Evolutionary conservation across 2,329 filamentous ascomycete species (phyloP).

Genomic region (Colletotrichum melonis): DNA sequence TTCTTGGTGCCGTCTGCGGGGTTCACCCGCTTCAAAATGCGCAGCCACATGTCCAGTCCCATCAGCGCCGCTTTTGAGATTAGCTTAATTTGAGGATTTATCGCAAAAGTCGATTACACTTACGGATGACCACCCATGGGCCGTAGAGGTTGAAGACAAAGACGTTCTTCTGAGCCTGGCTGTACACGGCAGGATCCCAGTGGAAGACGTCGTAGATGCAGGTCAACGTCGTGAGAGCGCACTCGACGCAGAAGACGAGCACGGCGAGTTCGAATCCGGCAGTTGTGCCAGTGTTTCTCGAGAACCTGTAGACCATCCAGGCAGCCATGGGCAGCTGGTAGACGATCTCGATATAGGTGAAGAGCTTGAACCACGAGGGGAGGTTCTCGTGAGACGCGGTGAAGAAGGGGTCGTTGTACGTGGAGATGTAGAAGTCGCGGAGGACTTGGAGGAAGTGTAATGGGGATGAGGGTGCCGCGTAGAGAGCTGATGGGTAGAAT

Average conservation of each 20-base stretch:
- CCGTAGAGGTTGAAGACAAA: conserved; percentile 62
- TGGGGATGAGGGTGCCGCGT: conserved; percentile 52
- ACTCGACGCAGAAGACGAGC: conserved; percentile 63
- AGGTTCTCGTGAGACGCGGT: conserved; percentile 46
- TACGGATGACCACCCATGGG: conserved; percentile 64
- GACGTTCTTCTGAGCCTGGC: conserved; percentile 54
- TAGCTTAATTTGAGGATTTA: neutral
- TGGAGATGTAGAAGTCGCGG: conserved; percentile 58
- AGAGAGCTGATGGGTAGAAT: conserved; percentile 62
- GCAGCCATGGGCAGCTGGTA: conserved; percentile 62
- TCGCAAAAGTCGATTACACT: conserved; percentile 42
- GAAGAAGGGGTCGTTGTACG: conserved; percentile 66
- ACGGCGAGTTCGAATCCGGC: conserved; percentile 59
- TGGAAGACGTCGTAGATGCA: conserved; percentile 62
- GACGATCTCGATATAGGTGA: conserved; percentile 61
- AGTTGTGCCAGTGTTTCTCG: conserved; percentile 44
- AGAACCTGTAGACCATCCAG: conserved; percentile 58
- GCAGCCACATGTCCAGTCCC: conserved; percentile 64
- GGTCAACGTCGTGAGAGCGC: conserved; percentile 61
- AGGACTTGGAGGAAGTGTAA: conserved; percentile 60
- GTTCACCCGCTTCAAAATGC: conserved; percentile 59
- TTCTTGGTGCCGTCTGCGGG: conserved; percentile 51
- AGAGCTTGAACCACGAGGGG: conserved; percentile 62
- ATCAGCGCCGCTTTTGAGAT: conserved; percentile 58
- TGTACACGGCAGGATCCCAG: conserved; percentile 60